These are phyloP conservation scores for Solanum rostratum DNA, from an alignment of 257 asterid species.

Conservation along the genomic window DNA sequence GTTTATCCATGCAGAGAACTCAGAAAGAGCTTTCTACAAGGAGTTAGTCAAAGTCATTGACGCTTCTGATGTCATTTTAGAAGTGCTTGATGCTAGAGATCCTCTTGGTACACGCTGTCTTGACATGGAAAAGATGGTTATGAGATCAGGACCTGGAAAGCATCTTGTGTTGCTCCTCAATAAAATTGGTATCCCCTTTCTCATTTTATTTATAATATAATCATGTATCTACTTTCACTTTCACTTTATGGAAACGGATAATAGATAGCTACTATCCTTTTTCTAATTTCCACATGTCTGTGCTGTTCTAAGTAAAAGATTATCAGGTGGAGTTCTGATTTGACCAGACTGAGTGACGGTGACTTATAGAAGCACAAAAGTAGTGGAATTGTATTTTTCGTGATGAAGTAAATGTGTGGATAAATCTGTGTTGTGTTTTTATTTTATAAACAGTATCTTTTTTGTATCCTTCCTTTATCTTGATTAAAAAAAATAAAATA, in stretches of 20 bases:
- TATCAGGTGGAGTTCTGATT: neutral
- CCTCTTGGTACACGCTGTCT: slow-evolving; percentile 87
- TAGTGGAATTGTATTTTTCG: neutral
- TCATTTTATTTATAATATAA: neutral
- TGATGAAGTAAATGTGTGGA: neutral
- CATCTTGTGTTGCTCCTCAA: slow-evolving; percentile 81
- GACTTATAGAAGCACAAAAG: neutral
- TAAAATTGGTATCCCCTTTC: slow-evolving; percentile 57
- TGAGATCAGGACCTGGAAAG: slow-evolving; percentile 64
- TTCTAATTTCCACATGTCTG: neutral
- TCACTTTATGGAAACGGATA: neutral
- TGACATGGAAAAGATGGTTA: slow-evolving; percentile 92
- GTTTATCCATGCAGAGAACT: slow-evolving; percentile 32
- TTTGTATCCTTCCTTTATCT: neutral
- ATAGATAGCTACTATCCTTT: neutral
- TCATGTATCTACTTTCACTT: neutral
- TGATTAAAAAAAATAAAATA: neutral
- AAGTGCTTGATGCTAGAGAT: slow-evolving; percentile 98
- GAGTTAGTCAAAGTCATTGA: slow-evolving; percentile 88
- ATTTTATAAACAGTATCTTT: neutral
- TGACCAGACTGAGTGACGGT: neutral
- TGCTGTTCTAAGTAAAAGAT: neutral
- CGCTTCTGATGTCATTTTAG: slow-evolving; percentile 89
- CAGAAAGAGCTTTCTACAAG: slow-evolving; percentile 80
- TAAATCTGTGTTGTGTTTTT: neutral